These are phyloP conservation scores for Hirsutella rhossiliensis DNA, from an alignment of 2,329 filamentous ascomycete species.

Conservation along the genomic window DNA sequence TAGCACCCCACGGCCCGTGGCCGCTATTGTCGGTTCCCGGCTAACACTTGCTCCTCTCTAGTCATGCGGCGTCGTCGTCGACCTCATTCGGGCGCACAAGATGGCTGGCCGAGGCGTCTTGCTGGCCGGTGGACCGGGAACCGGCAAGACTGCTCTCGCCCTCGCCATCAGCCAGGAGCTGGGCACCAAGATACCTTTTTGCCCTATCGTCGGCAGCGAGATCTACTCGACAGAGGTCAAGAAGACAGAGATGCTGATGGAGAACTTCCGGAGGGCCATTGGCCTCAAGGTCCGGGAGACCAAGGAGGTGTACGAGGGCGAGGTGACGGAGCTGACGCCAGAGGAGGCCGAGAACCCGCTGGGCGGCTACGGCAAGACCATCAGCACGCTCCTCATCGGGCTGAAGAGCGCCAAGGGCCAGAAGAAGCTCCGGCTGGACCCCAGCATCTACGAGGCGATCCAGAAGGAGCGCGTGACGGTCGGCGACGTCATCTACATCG, in stretches of 20 bases:
- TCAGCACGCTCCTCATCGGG: slow-evolving; percentile 88
- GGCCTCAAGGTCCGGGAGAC: slow-evolving; percentile 95
- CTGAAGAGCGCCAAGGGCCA: slow-evolving; percentile 92
- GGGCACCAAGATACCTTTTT: slow-evolving; percentile 96
- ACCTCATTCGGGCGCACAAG: slow-evolving; percentile 90
- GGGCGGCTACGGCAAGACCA: slow-evolving; percentile 93
- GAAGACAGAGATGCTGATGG: slow-evolving; percentile 98
- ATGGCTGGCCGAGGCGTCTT: slow-evolving; percentile 93
- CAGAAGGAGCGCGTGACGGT: slow-evolving; percentile 95
- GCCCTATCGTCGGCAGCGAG: slow-evolving; percentile 94
- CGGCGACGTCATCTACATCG: slow-evolving; percentile 97
- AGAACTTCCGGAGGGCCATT: slow-evolving; percentile 96
- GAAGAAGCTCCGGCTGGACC: slow-evolving; percentile 93
- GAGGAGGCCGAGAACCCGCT: slow-evolving; percentile 97
- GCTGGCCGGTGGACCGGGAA: slow-evolving; percentile 87
- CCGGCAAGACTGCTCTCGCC: slow-evolving; percentile 92
- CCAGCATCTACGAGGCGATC: slow-evolving; percentile 97
- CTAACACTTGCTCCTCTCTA: slow-evolving; percentile 21
- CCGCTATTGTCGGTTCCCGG: neutral
- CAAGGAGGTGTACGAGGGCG: slow-evolving; percentile 98
- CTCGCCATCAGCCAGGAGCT: slow-evolving; percentile 94
- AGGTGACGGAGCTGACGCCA: slow-evolving; percentile 93
- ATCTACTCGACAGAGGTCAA: slow-evolving; percentile 97
- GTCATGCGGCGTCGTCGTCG: slow-evolving; percentile 93
- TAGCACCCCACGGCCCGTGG: slow-evolving; percentile 7